phyloP scores from a whole-genome alignment of 2,329 filamentous ascomycete genomes.

The Balansia obtecta region DNA sequence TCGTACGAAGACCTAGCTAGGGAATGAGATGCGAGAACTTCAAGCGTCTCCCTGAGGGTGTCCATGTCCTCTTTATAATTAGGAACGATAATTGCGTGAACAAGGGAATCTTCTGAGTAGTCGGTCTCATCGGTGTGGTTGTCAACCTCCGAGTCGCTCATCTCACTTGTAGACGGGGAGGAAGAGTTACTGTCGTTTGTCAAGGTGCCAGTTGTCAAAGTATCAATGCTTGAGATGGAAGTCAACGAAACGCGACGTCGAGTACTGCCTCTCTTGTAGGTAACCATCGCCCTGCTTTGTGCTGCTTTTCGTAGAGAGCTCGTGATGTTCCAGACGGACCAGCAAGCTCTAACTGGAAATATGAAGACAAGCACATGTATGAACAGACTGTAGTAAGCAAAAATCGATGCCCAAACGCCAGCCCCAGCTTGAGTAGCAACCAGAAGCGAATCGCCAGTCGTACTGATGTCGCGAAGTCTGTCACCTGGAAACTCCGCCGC shows the following conservation, averaged over 20 bases:
- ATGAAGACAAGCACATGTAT: slow-evolving; percentile 51
- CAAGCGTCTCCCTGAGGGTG: slow-evolving; percentile 54
- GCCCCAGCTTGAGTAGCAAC: slow-evolving; percentile 24
- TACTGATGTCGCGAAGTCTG: slow-evolving; percentile 28
- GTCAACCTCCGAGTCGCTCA: slow-evolving; percentile 37
- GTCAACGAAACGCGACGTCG: slow-evolving; percentile 39
- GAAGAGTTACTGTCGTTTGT: slow-evolving; percentile 29
- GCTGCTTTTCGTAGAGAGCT: slow-evolving; percentile 33
- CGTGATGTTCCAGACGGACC: slow-evolving; percentile 46
- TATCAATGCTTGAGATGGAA: slow-evolving; percentile 45
- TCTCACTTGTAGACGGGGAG: slow-evolving; percentile 37
- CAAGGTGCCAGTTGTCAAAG: slow-evolving; percentile 38
- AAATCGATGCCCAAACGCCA: slow-evolving; percentile 39
- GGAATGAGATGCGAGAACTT: slow-evolving; percentile 55
- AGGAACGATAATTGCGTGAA: slow-evolving; percentile 58
- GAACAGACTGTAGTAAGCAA: slow-evolving; percentile 52
- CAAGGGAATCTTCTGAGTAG: slow-evolving; percentile 29
- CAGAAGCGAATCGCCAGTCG: slow-evolving; percentile 17
- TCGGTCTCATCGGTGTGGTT: slow-evolving; percentile 31
- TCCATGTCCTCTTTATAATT: slow-evolving; percentile 65
- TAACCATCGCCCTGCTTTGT: slow-evolving; percentile 31
- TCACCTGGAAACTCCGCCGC: slow-evolving; percentile 30
- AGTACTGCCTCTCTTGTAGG: slow-evolving; percentile 31
- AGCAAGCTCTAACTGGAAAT: slow-evolving; percentile 51
- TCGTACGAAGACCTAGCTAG: slow-evolving; percentile 53